Evolutionary conservation across 305 asterid species (phyloP).

Genomic region (Withania somnifera): DNA sequence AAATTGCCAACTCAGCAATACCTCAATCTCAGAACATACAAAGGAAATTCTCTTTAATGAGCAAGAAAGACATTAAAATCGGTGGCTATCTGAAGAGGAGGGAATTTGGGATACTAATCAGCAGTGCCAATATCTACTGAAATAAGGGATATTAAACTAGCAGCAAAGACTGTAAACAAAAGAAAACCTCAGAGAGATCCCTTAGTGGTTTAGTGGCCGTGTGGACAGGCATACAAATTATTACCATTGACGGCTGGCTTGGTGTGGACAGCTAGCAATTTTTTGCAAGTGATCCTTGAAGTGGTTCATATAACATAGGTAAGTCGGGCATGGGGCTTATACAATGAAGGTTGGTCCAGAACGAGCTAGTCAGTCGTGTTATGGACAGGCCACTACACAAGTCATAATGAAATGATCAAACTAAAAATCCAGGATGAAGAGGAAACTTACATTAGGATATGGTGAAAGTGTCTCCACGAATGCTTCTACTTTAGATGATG

Average conservation of each 20-base stretch:
- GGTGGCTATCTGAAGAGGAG: not conserved
- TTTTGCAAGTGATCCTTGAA: not conserved
- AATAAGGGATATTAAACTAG: no score
- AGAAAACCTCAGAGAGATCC: no score
- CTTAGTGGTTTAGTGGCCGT: no score
- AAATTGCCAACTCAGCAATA: not conserved
- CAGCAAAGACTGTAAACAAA: no score
- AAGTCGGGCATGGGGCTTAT: not conserved
- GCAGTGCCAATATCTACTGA: no score
- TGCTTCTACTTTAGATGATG: slow-evolving; percentile 17
- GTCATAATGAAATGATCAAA: not conserved
- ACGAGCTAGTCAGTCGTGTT: not conserved
- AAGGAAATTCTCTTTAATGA: not conserved
- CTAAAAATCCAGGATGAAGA: not conserved
- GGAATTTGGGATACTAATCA: no score
- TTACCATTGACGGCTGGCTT: not conserved
- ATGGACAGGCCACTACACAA: not conserved
- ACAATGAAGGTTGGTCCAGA: not conserved
- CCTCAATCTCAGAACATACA: not conserved
- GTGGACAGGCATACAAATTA: no score
- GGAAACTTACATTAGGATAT: slow-evolving; percentile 56
- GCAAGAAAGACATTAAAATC: not conserved
- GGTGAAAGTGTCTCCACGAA: slow-evolving; percentile 53
- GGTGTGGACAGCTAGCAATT: not conserved
- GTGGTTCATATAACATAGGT: not conserved